Evolutionary conservation across 2,329 filamentous ascomycete species (phyloP).

Genomic region (Hymenoscyphus fraxineus): DNA sequence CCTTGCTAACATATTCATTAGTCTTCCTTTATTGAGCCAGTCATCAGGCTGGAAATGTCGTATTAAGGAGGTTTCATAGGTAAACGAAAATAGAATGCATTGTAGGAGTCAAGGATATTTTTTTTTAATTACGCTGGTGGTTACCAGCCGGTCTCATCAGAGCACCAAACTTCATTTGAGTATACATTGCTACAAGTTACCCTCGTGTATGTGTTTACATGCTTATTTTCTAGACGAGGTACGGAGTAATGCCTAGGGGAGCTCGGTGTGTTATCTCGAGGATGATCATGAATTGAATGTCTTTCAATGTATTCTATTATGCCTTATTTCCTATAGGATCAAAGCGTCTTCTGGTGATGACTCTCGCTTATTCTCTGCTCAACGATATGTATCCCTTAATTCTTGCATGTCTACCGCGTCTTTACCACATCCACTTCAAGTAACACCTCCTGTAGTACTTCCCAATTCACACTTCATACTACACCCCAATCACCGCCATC

Average conservation of each 20-base stretch:
- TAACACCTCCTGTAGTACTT: not conserved
- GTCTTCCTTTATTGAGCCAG: slow-evolving; percentile 77
- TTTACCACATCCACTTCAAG: not conserved
- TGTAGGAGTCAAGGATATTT: slow-evolving; percentile 24
- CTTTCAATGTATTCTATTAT: slow-evolving; percentile 2
- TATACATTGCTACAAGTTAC: not conserved
- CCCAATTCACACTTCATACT: too few species aligned
- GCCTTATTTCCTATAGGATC: not conserved
- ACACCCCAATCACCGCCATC: not conserved
- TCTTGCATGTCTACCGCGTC: not conserved
- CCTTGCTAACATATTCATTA: slow-evolving; percentile 44
- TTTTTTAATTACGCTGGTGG: slow-evolving; percentile 17
- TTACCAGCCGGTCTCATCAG: not conserved
- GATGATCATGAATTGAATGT: not conserved
- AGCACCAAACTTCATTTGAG: not conserved
- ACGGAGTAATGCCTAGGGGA: not conserved
- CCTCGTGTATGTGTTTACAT: not conserved
- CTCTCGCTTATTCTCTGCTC: not conserved
- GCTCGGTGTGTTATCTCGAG: not conserved
- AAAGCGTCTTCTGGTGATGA: not conserved
- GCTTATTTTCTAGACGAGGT: not conserved
- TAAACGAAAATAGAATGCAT: slow-evolving; percentile 21
- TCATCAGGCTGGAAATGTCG: slow-evolving; percentile 88
- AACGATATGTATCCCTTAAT: not conserved
- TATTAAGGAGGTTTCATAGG: slow-evolving; percentile 68